Evolutionary conservation across 257 asterid species (phyloP), one percentile per base, ranked within the genome.

Genomic region (Phtheirospermum japonicum): DNA sequence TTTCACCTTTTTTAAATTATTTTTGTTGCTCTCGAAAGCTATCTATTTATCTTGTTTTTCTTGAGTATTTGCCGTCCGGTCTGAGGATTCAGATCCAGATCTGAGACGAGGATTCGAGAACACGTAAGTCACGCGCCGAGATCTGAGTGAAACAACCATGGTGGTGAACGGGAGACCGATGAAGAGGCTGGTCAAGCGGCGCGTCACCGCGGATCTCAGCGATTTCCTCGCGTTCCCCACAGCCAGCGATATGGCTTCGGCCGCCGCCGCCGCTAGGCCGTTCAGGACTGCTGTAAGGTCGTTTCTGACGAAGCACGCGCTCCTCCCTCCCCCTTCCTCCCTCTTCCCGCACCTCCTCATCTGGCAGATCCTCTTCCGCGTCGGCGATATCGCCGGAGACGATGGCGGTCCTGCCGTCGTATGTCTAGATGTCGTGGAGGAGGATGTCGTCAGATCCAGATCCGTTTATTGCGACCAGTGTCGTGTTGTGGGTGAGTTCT

Each of bases 381-480:
- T 92, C 42, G 98, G 97, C 9, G 89, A 88, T 19, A 42, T 75
- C 7, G 75, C 70, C 7, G 73, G 56, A 6, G 81, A 76, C 68
- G 85, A 77, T 73, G 82, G 79, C 28, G 89, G 85, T 0, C 88
- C 91, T 12, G 83, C 88, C 67, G 75, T 80, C 56, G 90, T 88
- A 58, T 77, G 79, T 69, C 79, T 88, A 4, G 95, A 92, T 71
- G 86, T 92, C 56, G 87, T 92, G 60, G 98, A 92, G 73, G 98
- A 92, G 78, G 97, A 92, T 52, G 98, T 92, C 9, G 73, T 83
- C 48, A 88, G 96, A 83, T 86, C 95, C 79, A 86, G 92, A 80
- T 83, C 95, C 57, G 75, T 86, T 58, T 92, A 92, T 64, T 92
- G 98, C 74, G 98, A 92, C 85, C 98, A 89, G 81, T 92, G 98